Base-by-base conservation (phyloP, 768 basidiomycete genomes). In the Neoboletus subvelutipes region DNA sequence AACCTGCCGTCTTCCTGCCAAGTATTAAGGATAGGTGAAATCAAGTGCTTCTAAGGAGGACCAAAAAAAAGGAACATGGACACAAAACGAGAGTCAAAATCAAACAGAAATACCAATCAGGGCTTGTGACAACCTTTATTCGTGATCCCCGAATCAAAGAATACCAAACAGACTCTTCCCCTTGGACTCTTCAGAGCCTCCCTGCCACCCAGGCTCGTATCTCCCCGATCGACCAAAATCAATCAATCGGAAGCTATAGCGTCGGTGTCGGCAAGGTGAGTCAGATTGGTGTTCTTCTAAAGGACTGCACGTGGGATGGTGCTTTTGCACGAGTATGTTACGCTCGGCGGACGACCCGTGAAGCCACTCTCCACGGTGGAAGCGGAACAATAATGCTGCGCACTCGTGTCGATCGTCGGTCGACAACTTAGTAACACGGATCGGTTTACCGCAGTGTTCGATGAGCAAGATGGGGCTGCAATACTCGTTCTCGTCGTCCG, bases 221-320 rank as follows among this genome's bases (percentile, higher is more conserved):
- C 52, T 9, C 18, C 20, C 34, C 26, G 71, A 69, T 45, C 81
- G 72, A n/a, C 81, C 80, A 42, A 81, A 80, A 59, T 82, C 80
- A 52, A 81, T 80, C 53, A 82, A 49, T 28, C 80, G 77, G 61
- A 79, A 82, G 50, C 74, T 64, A 12, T 50, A 18, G 0, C 4
- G 40, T 18, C 51, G 39, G 33, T 55, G 45, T 56, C 15, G 22
- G 20, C 54, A 34, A 12, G 31, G 31, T 4, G 31, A 0, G 2
- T 43, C 52, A 4, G 45, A 34, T 12, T 49, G 0, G 2, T 52
- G 31, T 1, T 34, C 22, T 3, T 69, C 45, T 24, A 60, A 29
- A 10, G 67, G 66, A 39, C 22, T 60, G n/a, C 51, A 49, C 5
- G 67, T 67, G 20, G 79, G 68, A 17, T 79, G 78, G 2, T 75